Evolutionary conservation across 2,329 filamentous ascomycete species (phyloP).

Genomic region (Monilinia laxa): DNA sequence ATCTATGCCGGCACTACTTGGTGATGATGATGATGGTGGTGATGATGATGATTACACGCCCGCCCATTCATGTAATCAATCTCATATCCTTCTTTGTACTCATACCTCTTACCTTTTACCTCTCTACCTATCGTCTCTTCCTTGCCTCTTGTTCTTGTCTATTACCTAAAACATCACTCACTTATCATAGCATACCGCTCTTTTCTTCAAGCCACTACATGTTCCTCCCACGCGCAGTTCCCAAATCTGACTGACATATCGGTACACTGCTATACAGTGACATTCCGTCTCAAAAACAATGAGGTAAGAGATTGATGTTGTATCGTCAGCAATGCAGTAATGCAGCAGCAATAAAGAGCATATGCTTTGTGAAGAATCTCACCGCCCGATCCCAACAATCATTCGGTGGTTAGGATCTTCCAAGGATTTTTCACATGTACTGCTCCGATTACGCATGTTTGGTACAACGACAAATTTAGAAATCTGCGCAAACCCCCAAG

Average conservation of each 20-base stretch:
- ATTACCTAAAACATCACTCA: neutral
- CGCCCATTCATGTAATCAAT: neutral
- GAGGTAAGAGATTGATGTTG: constrained; percentile 18
- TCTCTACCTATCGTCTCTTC: too few species aligned
- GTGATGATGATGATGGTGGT: neutral
- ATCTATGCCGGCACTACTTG: neutral
- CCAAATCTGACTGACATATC: neutral
- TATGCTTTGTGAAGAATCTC: neutral
- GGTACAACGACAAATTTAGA: neutral
- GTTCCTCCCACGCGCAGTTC: constrained; percentile 11
- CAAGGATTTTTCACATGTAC: neutral
- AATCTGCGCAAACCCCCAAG: constrained; percentile 8
- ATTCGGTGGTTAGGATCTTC: constrained; percentile 7
- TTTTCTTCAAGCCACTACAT: constrained; percentile 1
- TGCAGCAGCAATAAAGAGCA: neutral
- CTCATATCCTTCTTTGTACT: too few species aligned
- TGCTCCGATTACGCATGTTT: constrained; percentile 1
- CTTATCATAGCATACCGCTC: constrained; percentile 11
- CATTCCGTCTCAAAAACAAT: constrained; percentile 1
- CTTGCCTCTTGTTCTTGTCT: neutral
- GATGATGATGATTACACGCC: neutral
- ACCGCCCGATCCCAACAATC: constrained; percentile 4
- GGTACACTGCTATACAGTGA: neutral
- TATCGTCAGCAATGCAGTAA: constrained; percentile 8
- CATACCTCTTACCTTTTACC: too few species aligned